These are phyloP conservation scores for Neonectria sp. DNA, from an alignment of 2,329 filamentous ascomycete genomes.

Conservation along the genomic window DNA sequence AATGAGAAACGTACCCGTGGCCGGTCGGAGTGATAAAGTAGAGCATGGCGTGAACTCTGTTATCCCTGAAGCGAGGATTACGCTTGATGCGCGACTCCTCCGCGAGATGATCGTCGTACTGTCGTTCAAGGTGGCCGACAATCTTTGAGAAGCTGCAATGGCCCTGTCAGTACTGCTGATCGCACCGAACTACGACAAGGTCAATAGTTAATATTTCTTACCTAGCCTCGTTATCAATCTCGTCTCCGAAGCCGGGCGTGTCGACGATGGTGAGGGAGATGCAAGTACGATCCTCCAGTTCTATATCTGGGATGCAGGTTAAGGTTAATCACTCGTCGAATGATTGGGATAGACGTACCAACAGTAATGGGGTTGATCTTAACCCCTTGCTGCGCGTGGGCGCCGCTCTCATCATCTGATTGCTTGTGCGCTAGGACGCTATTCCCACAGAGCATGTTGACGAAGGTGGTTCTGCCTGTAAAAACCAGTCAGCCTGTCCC, in stretches of 20 bases:
- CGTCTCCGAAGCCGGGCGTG: slow-evolving; percentile 97
- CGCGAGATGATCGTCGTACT: slow-evolving; percentile 99
- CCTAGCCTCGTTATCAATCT: slow-evolving; percentile 99
- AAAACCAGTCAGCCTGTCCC: background rate
- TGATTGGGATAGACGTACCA: slow-evolving; percentile 68
- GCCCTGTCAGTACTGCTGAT: too few relatives aligned
- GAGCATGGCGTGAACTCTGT: slow-evolving; percentile 96
- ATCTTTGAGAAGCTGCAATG: slow-evolving; percentile 90
- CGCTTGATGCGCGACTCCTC: slow-evolving; percentile 99
- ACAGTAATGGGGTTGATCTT: slow-evolving; percentile 99
- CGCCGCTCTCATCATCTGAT: slow-evolving; percentile 88
- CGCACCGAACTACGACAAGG: background rate
- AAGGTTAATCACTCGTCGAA: background rate
- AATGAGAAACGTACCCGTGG: slow-evolving; percentile 76
- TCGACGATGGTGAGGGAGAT: slow-evolving; percentile 99
- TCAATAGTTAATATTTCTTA: slow-evolving; percentile 57
- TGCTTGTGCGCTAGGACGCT: slow-evolving; percentile 93
- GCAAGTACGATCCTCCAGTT: slow-evolving; percentile 97
- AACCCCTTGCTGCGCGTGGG: slow-evolving; percentile 95
- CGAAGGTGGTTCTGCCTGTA: slow-evolving; percentile 95
- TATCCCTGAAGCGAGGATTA: slow-evolving; percentile 99
- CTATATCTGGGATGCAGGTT: slow-evolving; percentile 75
- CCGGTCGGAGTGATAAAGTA: slow-evolving; percentile 99
- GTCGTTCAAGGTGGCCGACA: slow-evolving; percentile 96
- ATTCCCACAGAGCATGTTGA: slow-evolving; percentile 99